Conservation (phyloP, 441 rosid genomes). For the Gossypium aridum region DNA sequence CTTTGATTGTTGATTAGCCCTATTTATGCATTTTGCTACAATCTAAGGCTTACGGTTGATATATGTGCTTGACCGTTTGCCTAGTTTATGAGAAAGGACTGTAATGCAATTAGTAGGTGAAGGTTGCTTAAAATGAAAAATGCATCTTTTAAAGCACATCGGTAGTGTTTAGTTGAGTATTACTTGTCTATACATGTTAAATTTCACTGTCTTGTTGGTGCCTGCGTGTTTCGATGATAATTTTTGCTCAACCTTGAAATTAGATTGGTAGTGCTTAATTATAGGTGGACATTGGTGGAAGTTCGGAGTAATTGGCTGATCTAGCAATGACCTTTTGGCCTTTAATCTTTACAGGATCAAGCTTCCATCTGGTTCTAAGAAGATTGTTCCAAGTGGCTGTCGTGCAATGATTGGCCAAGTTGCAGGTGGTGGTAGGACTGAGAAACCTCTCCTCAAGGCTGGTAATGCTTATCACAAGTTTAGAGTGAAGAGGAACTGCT, state of each 20-base stretch:
- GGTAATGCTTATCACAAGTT: constrained; percentile 91
- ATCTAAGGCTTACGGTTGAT: not conserved
- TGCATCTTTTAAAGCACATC: not conserved
- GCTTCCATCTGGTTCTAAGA: constrained; percentile 78
- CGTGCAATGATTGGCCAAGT: constrained; percentile 78
- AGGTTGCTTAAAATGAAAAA: not conserved
- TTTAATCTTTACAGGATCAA: constrained; percentile 35
- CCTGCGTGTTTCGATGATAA: not conserved
- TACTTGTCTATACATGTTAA: not conserved
- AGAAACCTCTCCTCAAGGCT: constrained; percentile 91
- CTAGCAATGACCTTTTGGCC: not conserved
- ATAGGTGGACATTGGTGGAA: not conserved
- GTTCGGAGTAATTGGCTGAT: not conserved
- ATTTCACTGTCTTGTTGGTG: not conserved
- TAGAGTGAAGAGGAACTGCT: constrained; percentile 91
- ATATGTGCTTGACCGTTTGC: not conserved
- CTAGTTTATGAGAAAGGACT: not conserved
- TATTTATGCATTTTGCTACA: not conserved
- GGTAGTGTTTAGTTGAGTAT: not conserved
- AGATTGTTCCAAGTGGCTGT: constrained; percentile 63
- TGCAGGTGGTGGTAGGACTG: constrained; percentile 92
- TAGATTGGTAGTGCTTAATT: not conserved
- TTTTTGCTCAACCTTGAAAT: not conserved
- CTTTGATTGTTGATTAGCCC: not conserved
- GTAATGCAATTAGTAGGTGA: not conserved